Evolutionary conservation across 2,329 filamentous ascomycete genomes (phyloP).

Genomic region (Cordyceps tenuipes): DNA sequence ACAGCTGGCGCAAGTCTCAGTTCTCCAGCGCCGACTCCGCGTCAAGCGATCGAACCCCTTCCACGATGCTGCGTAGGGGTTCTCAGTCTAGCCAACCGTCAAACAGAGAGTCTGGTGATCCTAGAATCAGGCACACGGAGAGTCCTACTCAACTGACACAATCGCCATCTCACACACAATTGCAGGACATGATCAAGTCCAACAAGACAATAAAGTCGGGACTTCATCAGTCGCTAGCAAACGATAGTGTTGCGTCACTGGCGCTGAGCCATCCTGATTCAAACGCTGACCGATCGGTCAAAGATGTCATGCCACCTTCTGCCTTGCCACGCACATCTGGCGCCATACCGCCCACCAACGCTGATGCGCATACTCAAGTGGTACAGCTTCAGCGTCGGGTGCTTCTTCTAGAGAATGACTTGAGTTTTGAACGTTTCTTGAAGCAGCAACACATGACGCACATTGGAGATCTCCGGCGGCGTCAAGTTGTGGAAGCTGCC

Average conservation of each 20-base stretch:
- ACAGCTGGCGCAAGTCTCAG: constrained; percentile 47
- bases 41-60: constrained; percentile 29
- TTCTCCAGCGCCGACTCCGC: constrained; percentile 40
- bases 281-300: constrained; percentile 29
- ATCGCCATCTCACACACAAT: constrained; percentile 44
- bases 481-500: constrained; percentile 67
- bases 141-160: constrained; percentile 49
- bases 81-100: constrained; percentile 47
- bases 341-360: constrained; percentile 19
- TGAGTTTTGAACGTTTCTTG: constrained; percentile 76
- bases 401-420: constrained; percentile 68
- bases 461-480: constrained; percentile 68
- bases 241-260: constrained; percentile 51
- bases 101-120: constrained; percentile 37
- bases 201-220: constrained; percentile 51
- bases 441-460: constrained; percentile 77
- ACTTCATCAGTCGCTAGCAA: constrained; percentile 45
- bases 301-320: constrained; percentile 21
- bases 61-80: constrained; percentile 28
- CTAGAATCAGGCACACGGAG: constrained; percentile 36
- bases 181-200: constrained; percentile 53
- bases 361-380: constrained; percentile 31
- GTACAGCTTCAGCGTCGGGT: constrained; percentile 62
- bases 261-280: constrained; percentile 42
- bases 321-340: constrained; percentile 17